phyloP scores from a whole-genome alignment of 306 rosid genomes.

The Gynostemma pentaphyllum region DNA sequence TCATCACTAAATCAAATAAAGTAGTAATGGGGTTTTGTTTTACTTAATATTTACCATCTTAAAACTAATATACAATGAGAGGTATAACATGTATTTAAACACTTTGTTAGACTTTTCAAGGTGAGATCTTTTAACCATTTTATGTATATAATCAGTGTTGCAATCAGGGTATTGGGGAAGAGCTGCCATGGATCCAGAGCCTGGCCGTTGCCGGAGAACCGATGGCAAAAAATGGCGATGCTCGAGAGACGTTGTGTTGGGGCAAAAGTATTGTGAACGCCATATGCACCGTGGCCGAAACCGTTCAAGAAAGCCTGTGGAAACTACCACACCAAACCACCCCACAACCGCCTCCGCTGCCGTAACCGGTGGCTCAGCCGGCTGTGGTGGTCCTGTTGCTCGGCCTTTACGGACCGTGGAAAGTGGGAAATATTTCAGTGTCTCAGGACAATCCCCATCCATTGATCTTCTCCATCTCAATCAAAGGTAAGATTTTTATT shows the following conservation, averaged over 20 bases:
- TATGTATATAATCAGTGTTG: slow-evolving; percentile 36
- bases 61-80: too few relatives aligned
- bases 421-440: slow-evolving; percentile 16
- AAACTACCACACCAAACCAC: slow-evolving; percentile 31
- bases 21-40: not conserved
- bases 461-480: slow-evolving; percentile 43
- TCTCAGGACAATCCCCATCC: slow-evolving; percentile 46
- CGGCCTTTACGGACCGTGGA: slow-evolving; percentile 21
- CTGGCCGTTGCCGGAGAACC: slow-evolving; percentile 90
- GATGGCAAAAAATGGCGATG: slow-evolving; percentile 99
- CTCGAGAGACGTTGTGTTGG: slow-evolving; percentile 85
- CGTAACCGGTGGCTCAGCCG: slow-evolving; percentile 11
- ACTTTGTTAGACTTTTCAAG: too few relatives aligned
- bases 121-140: too few relatives aligned
- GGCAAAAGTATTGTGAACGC: slow-evolving; percentile 99
- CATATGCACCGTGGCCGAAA: slow-evolving; percentile 90
- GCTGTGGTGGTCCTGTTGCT: slow-evolving; percentile 25
- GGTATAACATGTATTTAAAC: too few relatives aligned
- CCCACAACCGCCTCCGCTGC: not conserved
- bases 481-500: slow-evolving; percentile 37
- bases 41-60: too few relatives aligned
- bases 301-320: slow-evolving; percentile 99
- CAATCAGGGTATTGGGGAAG: slow-evolving; percentile 88
- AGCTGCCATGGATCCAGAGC: slow-evolving; percentile 95
- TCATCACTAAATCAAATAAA: not conserved